A percentile compares a stretch with the other conserved stretches of the same genome.
Conservation (phyloP, 2,329 filamentous ascomycete species). For the Colletotrichum cordylinicola region DNA sequence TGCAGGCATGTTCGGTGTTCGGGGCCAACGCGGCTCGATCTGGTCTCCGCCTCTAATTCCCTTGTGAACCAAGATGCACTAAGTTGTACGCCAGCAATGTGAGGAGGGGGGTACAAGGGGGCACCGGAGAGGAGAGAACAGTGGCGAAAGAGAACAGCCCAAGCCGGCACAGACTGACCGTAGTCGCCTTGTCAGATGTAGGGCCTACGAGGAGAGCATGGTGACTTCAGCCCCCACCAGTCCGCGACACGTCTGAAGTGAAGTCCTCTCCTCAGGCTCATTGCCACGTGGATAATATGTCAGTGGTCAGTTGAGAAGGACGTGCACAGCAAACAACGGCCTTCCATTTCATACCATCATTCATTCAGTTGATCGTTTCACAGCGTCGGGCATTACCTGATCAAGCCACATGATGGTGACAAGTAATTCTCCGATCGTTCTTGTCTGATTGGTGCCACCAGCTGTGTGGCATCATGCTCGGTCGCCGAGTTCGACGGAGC, state of each 20-base stretch:
- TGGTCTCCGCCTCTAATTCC: neutral
- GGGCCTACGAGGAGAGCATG: neutral
- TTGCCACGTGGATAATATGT: neutral
- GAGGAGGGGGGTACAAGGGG: neutral
- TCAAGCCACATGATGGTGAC: neutral
- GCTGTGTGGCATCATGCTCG: slow-evolving; percentile 35
- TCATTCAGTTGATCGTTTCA: neutral
- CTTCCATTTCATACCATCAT: neutral
- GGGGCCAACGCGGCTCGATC: neutral
- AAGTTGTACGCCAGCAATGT: neutral
- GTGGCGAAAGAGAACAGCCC: neutral
- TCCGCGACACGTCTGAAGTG: neutral
- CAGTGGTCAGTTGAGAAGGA: neutral
- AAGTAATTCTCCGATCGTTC: slow-evolving; percentile 15
- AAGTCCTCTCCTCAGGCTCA: neutral
- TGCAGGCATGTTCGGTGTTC: neutral
- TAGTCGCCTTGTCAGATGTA: neutral
- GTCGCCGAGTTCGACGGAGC: neutral
- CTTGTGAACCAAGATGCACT: neutral
- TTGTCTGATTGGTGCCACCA: slow-evolving; percentile 36
- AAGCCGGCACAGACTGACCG: neutral
- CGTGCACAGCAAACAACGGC: neutral
- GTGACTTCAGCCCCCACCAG: neutral
- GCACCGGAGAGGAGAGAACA: neutral
- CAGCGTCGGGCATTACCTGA: neutral